Evolutionary conservation across 192 early-diverging fungal genomes (phyloP).

Genomic region (Oehlia diaphana): DNA sequence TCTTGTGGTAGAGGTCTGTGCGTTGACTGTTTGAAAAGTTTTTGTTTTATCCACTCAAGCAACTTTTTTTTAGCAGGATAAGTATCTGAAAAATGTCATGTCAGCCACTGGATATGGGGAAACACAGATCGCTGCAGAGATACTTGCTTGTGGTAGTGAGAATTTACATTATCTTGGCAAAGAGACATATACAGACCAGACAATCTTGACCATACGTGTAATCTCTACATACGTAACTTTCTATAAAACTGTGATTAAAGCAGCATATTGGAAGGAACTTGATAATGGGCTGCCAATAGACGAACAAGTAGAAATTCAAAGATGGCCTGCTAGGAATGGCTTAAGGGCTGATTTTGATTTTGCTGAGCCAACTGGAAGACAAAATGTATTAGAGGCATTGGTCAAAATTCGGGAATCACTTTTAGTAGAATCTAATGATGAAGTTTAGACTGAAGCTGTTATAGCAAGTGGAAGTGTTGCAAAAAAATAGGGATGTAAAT

Average conservation of each 20-base stretch:
- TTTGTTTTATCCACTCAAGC: neutral
- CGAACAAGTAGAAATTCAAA: neutral
- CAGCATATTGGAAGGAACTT: slow-evolving; percentile 8
- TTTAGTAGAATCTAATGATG: neutral
- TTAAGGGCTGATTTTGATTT: neutral
- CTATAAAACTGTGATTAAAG: slow-evolving; percentile 5
- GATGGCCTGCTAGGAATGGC: neutral
- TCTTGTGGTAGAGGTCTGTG: too few species aligned
- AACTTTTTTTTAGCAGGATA: slow-evolving; percentile 10
- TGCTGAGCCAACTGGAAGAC: neutral
- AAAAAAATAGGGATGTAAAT: too few species aligned
- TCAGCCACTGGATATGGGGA: neutral
- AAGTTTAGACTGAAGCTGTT: too few species aligned
- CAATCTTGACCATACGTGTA: neutral
- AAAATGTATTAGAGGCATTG: neutral
- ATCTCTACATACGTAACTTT: slow-evolving; percentile 4
- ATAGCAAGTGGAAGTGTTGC: too few species aligned
- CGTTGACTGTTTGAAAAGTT: too few species aligned
- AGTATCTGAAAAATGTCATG: neutral
- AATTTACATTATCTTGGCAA: neutral
- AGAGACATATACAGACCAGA: neutral
- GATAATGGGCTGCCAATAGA: neutral
- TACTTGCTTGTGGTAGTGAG: neutral
- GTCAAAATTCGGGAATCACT: neutral
- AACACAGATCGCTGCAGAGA: neutral